Conservation (phyloP, 2,329 filamentous ascomycete species). For the Fusarium sp. region DNA sequence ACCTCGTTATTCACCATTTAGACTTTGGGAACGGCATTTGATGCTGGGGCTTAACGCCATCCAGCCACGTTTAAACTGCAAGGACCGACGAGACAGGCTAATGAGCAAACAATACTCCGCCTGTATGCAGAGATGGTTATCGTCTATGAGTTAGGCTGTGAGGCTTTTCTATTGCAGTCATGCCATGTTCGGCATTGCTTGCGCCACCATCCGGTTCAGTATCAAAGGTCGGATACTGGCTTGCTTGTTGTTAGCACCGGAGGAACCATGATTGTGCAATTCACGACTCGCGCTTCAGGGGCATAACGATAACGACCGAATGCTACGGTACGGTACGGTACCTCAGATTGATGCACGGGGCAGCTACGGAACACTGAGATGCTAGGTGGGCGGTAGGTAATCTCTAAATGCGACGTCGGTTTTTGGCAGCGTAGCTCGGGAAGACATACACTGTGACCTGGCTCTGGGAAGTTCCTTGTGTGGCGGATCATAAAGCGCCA, state of each 20-base stretch:
- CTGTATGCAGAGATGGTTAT: conserved; percentile 9
- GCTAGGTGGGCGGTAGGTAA: background rate
- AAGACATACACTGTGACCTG: conserved; percentile 1
- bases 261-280: background rate
- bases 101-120: conserved; percentile 13
- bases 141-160: conserved; percentile 1
- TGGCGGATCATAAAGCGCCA: conserved; percentile 7
- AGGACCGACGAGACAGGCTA: conserved; percentile 20
- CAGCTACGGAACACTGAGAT: conserved; percentile 2
- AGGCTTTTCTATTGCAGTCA: background rate
- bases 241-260: background rate
- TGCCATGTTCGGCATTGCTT: conserved; percentile 2
- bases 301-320: conserved; percentile 7
- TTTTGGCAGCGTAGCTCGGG: background rate
- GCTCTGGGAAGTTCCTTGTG: conserved; percentile 20
- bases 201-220: background rate
- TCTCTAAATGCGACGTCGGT: conserved; percentile 7
- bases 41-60: conserved; percentile 18
- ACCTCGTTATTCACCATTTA: conserved; percentile 6
- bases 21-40: conserved; percentile 23
- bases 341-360: conserved; percentile 9
- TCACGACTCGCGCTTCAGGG: conserved; percentile 11
- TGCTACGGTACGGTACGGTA: conserved; percentile 16
- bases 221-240: background rate
- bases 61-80: conserved; percentile 28